Conservation (phyloP, 2,329 filamentous ascomycete genomes). For the Massarina eburnea region DNA sequence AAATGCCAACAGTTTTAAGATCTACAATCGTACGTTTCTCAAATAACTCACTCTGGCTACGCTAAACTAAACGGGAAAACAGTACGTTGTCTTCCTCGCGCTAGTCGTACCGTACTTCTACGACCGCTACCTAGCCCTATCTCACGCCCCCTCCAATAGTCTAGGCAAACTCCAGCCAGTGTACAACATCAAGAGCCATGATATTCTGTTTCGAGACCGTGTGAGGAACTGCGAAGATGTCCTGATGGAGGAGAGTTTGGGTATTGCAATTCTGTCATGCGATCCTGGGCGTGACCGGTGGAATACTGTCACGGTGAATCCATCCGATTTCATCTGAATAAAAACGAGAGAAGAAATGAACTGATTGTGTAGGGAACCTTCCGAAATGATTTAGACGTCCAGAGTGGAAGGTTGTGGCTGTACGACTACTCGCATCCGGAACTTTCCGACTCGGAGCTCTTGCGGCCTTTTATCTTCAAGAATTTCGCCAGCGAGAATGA, state of each 20-base stretch:
- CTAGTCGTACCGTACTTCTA: slow-evolving; percentile 26
- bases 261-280: slow-evolving; percentile 47
- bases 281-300: slow-evolving; percentile 47
- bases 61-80: neutral
- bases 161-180: slow-evolving; percentile 22
- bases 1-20: neutral
- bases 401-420: slow-evolving; percentile 40
- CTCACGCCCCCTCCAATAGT: slow-evolving; percentile 20
- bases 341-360: neutral
- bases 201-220: slow-evolving; percentile 38
- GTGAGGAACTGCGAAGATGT: slow-evolving; percentile 50
- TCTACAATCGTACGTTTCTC: neutral
- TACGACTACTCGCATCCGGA: slow-evolving; percentile 39
- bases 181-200: slow-evolving; percentile 26
- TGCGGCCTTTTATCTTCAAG: slow-evolving; percentile 28
- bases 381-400: slow-evolving; percentile 13
- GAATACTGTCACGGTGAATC: slow-evolving; percentile 50
- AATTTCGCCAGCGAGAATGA: slow-evolving; percentile 28
- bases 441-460: slow-evolving; percentile 12
- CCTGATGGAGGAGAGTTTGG: slow-evolving; percentile 38
- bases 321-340: neutral
- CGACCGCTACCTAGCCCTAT: slow-evolving; percentile 26
- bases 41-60: too few relatives aligned
- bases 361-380: slow-evolving; percentile 31
- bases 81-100: slow-evolving; percentile 7